Evolutionary conservation across 2,329 filamentous ascomycete genomes (phyloP).

Genomic region (Ascochyta viciae-villosae): DNA sequence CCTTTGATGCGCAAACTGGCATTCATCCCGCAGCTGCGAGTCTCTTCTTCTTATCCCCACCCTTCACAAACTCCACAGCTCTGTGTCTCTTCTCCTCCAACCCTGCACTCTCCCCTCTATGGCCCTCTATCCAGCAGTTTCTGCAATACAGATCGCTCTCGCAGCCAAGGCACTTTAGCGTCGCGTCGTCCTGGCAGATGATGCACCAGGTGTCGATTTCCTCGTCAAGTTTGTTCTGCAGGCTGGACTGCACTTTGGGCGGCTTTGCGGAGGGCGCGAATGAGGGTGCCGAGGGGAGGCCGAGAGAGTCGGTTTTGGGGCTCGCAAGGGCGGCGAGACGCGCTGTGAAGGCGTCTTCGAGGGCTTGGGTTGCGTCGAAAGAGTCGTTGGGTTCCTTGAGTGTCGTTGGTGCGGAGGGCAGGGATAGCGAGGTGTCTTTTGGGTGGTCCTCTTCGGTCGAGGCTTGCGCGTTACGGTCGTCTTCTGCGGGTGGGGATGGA

Average conservation of each 20-base stretch:
- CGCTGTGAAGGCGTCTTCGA: conserved; percentile 55
- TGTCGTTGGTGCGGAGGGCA: conserved; percentile 54
- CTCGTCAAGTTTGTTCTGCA: conserved; percentile 65
- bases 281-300: conserved; percentile 57
- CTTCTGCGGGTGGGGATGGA: conserved; percentile 25
- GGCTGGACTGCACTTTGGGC: conserved; percentile 42
- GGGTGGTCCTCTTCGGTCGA: conserved; percentile 9
- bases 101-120: conserved; percentile 71
- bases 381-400: conserved; percentile 34
- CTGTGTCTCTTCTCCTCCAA: conserved; percentile 75
- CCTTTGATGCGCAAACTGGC: not conserved
- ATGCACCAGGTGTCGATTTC: conserved; percentile 81
- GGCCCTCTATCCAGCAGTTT: conserved; percentile 82
- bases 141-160: conserved; percentile 75
- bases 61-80: conserved; percentile 63
- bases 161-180: conserved; percentile 75
- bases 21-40: conserved; percentile 12
- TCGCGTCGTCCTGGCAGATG: conserved; percentile 81
- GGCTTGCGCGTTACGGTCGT: not conserved
- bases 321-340: conserved; percentile 53
- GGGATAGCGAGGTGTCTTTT: conserved; percentile 28
- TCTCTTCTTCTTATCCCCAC: conserved; percentile 13
- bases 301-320: conserved; percentile 35
- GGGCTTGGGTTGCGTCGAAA: conserved; percentile 36
- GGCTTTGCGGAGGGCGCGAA: conserved; percentile 50